Evolutionary conservation across 495 filamentous ascomycete genomes (phyloP).

Genomic region (Xylaria castorea): DNA sequence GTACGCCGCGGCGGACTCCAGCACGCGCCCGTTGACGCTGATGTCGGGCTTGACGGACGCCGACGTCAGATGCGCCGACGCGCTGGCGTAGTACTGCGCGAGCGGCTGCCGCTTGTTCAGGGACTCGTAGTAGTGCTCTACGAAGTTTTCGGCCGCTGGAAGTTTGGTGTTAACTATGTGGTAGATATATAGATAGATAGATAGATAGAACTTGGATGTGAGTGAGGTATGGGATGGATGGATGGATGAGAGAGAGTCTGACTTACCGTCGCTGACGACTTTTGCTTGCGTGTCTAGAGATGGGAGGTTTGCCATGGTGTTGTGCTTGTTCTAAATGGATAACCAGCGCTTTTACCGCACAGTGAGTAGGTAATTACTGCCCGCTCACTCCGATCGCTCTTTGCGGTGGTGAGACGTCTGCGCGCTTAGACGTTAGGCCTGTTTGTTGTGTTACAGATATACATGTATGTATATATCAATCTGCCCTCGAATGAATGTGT

Average conservation of each 20-base stretch:
- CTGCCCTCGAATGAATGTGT: not conserved
- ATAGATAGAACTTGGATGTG: not conserved
- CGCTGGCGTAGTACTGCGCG: constrained; percentile 45
- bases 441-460: not conserved
- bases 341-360: not conserved
- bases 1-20: constrained; percentile 43
- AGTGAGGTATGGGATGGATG: not conserved
- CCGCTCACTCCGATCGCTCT: not conserved
- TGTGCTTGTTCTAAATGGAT: not conserved
- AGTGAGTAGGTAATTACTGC: not conserved
- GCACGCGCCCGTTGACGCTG: constrained; percentile 51
- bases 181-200: not conserved
- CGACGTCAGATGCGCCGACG: constrained; percentile 40
- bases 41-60: constrained; percentile 50
- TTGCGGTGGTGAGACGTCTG: not conserved
- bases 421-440: no score
- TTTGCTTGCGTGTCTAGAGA: constrained; percentile 33
- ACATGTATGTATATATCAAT: not conserved
- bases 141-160: constrained; percentile 50
- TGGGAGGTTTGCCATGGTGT: constrained; percentile 33
- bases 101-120: constrained; percentile 46
- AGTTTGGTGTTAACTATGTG: not conserved
- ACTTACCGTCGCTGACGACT: constrained; percentile 39
- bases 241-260: not conserved
- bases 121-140: constrained; percentile 50